phyloP scores from a whole-genome alignment of 2,329 filamentous ascomycete species.

The Sporothrix phasma region DNA sequence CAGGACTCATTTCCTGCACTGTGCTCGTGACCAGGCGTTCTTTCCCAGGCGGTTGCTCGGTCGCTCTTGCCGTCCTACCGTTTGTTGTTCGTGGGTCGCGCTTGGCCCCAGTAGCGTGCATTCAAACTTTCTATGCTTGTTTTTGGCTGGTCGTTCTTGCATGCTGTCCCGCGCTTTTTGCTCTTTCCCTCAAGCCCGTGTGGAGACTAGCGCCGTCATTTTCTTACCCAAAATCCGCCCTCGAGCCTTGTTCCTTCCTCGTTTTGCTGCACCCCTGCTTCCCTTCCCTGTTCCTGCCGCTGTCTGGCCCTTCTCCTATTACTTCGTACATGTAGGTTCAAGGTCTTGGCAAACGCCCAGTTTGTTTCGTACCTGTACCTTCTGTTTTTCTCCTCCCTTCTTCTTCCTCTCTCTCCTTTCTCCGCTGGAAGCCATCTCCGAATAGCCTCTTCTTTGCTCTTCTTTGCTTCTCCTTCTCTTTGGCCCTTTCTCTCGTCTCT shows the following conservation, averaged over 20 bases:
- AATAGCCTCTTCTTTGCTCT: not conserved
- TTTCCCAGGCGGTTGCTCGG: no score
- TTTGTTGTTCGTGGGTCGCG: not conserved
- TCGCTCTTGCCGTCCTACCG: not conserved
- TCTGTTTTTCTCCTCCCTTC: not conserved
- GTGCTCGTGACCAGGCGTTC: no score
- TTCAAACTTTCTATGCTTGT: not conserved
- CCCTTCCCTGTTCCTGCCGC: not conserved
- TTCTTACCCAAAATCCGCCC: not conserved
- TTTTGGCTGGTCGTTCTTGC: not conserved
- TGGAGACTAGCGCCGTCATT: not conserved
- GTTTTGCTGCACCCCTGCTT: not conserved
- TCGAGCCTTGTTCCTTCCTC: not conserved
- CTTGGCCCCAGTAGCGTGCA: not conserved
- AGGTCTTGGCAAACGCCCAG: conserved; percentile 9
- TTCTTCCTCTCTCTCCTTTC: not conserved
- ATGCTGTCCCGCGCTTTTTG: not conserved
- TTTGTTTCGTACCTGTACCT: no score
- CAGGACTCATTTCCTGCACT: not conserved
- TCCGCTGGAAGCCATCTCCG: not conserved
- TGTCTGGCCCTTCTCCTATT: not conserved
- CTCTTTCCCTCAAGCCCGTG: not conserved
- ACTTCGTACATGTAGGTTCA: no score
- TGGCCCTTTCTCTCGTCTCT: conserved; percentile 3
- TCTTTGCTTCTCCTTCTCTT: not conserved